Evolutionary conservation across 2,329 filamentous ascomycete genomes (phyloP), one percentile per base, ranked within the genome.

Genomic region (Cladosporium sp.): DNA sequence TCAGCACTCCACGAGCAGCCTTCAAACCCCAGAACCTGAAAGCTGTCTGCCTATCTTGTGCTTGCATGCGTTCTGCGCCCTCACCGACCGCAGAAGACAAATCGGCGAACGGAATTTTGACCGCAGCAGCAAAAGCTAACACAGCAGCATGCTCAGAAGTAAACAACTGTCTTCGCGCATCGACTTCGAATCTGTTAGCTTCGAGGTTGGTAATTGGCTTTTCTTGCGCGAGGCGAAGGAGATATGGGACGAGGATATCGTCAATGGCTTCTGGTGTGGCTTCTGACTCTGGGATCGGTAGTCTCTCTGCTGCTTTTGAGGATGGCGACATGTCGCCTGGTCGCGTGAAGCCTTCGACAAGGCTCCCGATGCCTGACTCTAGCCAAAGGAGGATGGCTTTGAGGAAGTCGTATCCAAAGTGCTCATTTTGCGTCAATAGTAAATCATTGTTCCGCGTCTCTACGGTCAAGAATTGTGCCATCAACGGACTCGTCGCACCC

Each of bases 391-490:
- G 71, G 51, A 89, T 87, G 1, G 87, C 86, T 72, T 86, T 88
- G 28, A 89, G 70, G 69, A 89, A 89, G 68, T 89, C 87, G 69
- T 88, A 88, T n/a, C 81, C 81, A 71, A 89, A 89, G 16, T 83
- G 82, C 53, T 85, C 81, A 23, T 80, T 76, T 8, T 70, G 69
- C 14, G 79, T 71, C 23, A 80, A 71, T 23, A 36, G 72, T 61
- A 64, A 73, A 71, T 69, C 82, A 74, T 72, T 85, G 79, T 25
- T 78, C 75, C 56, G 80, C 75, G 69, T 36, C 57, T 74, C 66
- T 21, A 75, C 67, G n/a, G 62, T 65, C 25, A 62, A 39, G 66
- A 76, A 77, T 18, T 70, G 66, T 25, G 64, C 65, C 25, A 73
- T 58, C 25, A 73, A 48, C 13, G 70, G 68, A 59, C 65, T 71